A percentile compares a stretch with the other conserved stretches of the same genome.
These are phyloP conservation scores for Rhizodiscina lignyota DNA, from an alignment of 495 filamentous ascomycete species.

Conservation along the genomic window DNA sequence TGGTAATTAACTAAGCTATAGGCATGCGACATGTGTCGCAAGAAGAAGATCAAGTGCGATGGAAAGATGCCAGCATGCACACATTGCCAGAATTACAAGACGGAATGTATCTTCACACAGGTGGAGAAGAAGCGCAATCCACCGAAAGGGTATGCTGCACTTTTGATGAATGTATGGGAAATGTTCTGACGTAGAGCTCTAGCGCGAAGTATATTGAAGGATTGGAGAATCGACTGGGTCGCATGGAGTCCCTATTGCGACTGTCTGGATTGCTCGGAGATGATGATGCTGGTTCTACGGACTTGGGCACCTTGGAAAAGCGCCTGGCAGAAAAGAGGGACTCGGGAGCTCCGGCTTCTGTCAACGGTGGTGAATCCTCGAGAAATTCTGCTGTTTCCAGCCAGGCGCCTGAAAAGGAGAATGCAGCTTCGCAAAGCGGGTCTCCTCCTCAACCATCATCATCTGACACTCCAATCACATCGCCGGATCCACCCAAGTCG, in stretches of 20 bases:
- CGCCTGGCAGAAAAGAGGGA: slow-evolving; percentile 49
- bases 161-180: background rate
- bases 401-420: background rate
- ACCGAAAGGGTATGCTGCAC: slow-evolving; percentile 62
- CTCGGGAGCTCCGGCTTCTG: slow-evolving; percentile 1
- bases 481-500: slow-evolving; percentile 30
- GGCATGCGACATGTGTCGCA: slow-evolving; percentile 98
- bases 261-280: slow-evolving; percentile 78
- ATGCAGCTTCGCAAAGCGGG: slow-evolving; percentile 19
- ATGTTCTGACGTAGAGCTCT: background rate
- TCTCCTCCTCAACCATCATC: too few species aligned
- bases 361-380: slow-evolving; percentile 15
- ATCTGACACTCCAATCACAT: too few species aligned
- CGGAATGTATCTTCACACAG: slow-evolving; percentile 91
- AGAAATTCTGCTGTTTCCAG: slow-evolving; percentile 7
- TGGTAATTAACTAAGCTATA: slow-evolving; percentile 15
- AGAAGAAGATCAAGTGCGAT: slow-evolving; percentile 99
- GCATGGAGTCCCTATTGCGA: slow-evolving; percentile 83
- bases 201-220: slow-evolving; percentile 98
- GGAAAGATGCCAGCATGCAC: slow-evolving; percentile 90
- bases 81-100: slow-evolving; percentile 97
- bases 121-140: slow-evolving; percentile 98
- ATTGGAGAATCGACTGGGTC: slow-evolving; percentile 78
- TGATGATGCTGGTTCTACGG: slow-evolving; percentile 73
- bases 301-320: slow-evolving; percentile 76